Percentiles rank a stretch among this genome's conserved stretches.
phyloP scores from a whole-genome alignment of 1,284 basidiomycete genomes.

The Mycena citricolor region DNA sequence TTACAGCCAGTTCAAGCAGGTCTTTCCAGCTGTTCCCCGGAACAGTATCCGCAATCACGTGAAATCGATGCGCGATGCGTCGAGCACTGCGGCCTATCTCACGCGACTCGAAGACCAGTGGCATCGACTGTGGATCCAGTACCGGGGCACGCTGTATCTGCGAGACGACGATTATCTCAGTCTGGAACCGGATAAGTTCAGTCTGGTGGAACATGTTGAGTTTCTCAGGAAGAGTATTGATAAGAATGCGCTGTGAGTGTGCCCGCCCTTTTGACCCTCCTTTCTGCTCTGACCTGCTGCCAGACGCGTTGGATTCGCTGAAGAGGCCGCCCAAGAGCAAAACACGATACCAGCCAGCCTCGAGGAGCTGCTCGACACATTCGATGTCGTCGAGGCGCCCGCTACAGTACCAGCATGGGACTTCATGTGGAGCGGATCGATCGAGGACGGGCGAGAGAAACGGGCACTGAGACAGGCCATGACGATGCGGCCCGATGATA shows the following conservation, averaged over 20 bases:
- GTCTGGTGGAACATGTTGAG: slow-evolving; percentile 72
- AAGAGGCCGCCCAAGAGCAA: slow-evolving; percentile 39
- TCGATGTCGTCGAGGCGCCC: slow-evolving; percentile 48
- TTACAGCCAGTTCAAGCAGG: slow-evolving; percentile 70
- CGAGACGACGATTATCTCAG: slow-evolving; percentile 72
- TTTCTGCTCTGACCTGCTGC: slow-evolving; percentile 19
- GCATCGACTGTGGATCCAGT: slow-evolving; percentile 72
- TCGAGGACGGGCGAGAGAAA: slow-evolving; percentile 77
- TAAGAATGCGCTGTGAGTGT: slow-evolving; percentile 78
- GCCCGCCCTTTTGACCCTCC: slow-evolving; percentile 3
- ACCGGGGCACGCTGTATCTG: slow-evolving; percentile 66
- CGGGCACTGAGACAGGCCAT: slow-evolving; percentile 60
- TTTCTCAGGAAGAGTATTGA: slow-evolving; percentile 81
- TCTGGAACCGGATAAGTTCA: slow-evolving; percentile 65
- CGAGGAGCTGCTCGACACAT: slow-evolving; percentile 46
- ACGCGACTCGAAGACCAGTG: slow-evolving; percentile 80
- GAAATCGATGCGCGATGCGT: slow-evolving; percentile 55
- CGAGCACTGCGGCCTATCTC: slow-evolving; percentile 74
- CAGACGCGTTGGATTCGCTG: slow-evolving; percentile 60
- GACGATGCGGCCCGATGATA: slow-evolving; percentile 43
- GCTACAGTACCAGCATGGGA: slow-evolving; percentile 55
- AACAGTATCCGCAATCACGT: slow-evolving; percentile 70
- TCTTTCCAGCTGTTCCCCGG: slow-evolving; percentile 71
- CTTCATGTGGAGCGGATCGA: slow-evolving; percentile 67
- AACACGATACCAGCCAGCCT: slow-evolving; percentile 46